A percentile compares a stretch with the other conserved stretches of the same genome.
These are phyloP conservation scores for Diaporthe sp. DNA, from an alignment of 2,329 filamentous ascomycete species.

Conservation along the genomic window DNA sequence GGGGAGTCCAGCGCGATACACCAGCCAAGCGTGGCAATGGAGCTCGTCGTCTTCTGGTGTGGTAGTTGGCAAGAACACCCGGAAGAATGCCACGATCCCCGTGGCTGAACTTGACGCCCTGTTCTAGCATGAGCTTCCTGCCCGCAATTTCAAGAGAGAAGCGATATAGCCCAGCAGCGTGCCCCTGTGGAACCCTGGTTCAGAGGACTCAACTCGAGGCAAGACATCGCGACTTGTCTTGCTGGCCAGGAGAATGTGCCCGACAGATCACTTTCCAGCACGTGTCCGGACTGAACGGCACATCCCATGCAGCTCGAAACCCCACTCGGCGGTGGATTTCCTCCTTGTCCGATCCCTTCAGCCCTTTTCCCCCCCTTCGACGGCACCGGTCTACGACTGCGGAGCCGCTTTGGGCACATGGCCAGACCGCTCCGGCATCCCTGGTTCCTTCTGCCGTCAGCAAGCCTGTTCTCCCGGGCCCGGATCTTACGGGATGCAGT, in stretches of 20 bases:
- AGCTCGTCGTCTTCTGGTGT: background rate
- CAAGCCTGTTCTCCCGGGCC: background rate
- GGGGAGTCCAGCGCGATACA: background rate
- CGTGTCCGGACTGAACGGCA: conserved; percentile 28
- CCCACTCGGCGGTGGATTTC: background rate
- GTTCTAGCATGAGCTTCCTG: background rate
- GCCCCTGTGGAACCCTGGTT: background rate
- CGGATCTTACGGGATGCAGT: background rate
- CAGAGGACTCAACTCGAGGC: background rate
- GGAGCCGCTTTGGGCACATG: conserved; percentile 4
- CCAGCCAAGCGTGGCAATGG: background rate
- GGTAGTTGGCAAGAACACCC: conserved; percentile 7
- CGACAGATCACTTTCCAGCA: conserved; percentile 26
- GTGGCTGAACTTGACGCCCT: background rate
- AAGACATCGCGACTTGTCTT: conserved; percentile 17
- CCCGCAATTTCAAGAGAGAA: background rate
- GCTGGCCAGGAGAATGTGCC: background rate
- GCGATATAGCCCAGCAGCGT: background rate
- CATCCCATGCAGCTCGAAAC: background rate
- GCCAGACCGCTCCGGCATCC: conserved; percentile 3
- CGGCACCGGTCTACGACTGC: background rate
- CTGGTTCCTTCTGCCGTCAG: background rate
- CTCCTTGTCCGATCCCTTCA: background rate
- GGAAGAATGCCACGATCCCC: background rate
- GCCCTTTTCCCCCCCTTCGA: background rate